A percentile compares a stretch with the other conserved stretches of the same genome.
Evolutionary conservation across 75 land plant genomes (phyloP).

Genomic region (Cryptomeria japonica): DNA sequence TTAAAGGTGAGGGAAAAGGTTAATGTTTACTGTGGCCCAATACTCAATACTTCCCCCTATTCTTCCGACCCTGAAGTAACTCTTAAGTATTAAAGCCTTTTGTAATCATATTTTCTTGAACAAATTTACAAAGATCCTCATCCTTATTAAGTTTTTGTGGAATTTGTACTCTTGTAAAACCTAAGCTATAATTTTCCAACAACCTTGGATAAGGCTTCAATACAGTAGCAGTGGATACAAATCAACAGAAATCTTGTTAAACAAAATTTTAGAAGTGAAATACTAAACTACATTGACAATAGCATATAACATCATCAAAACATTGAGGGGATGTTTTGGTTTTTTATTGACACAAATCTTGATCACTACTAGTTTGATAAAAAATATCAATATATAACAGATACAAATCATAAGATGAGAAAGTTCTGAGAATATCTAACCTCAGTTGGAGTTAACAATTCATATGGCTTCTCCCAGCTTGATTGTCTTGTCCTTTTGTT

Average conservation of each 20-base stretch:
- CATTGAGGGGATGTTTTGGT: not conserved
- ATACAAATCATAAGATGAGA: not conserved
- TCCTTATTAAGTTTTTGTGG: too few relatives aligned
- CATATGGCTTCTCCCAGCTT: constrained; percentile 93
- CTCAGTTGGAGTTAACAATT: constrained; percentile 91
- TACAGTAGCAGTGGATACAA: constrained; percentile 62
- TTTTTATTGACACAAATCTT: not conserved
- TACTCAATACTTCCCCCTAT: too few relatives aligned
- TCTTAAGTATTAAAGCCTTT: too few relatives aligned
- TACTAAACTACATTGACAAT: constrained; percentile 12
- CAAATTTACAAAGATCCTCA: too few relatives aligned
- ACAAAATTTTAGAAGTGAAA: constrained; percentile 1
- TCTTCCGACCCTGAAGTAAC: too few relatives aligned
- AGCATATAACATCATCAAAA: constrained; percentile 13
- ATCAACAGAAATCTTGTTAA: constrained; percentile 45
- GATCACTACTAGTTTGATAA: not conserved
- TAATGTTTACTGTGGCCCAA: too few relatives aligned
- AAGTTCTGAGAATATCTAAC: constrained; percentile 38
- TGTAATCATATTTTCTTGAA: too few relatives aligned
- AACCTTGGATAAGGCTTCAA: constrained; percentile 52
- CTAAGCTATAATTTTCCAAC: constrained; percentile 22
- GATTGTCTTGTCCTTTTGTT: constrained; percentile 86
- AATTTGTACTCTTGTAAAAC: too few relatives aligned
- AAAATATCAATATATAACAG: not conserved
- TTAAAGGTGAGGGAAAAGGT: too few relatives aligned